Percentiles rank a stretch among this genome's conserved stretches.
These are phyloP conservation scores for Thermochaetoides thermophila DNA, from an alignment of 495 filamentous ascomycete genomes.

Conservation along the genomic window DNA sequence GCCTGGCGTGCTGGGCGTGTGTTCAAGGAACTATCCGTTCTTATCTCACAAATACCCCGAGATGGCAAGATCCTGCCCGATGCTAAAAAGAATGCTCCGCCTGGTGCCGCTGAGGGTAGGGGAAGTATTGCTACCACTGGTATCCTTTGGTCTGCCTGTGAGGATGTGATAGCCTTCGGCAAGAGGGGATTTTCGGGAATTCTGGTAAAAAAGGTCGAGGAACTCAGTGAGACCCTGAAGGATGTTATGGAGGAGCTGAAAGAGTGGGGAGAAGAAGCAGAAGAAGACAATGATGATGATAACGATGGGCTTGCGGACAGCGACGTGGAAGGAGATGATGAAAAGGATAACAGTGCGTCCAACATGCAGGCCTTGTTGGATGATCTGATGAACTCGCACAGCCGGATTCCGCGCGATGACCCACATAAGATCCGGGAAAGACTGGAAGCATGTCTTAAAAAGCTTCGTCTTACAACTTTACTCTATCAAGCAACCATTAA, in stretches of 20 bases:
- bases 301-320: conserved; percentile 20
- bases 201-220: conserved; percentile 44
- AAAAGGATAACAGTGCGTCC: conserved; percentile 4
- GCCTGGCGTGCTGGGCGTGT: conserved; percentile 30
- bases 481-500: conserved; percentile 48
- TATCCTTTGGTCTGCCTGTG: conserved; percentile 57
- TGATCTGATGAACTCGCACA: conserved; percentile 39
- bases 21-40: conserved; percentile 28
- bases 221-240: conserved; percentile 54
- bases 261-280: conserved; percentile 63
- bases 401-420: conserved; percentile 39
- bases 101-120: conserved; percentile 21
- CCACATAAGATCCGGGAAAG: conserved; percentile 38
- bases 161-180: conserved; percentile 46
- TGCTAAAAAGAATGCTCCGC: conserved; percentile 27
- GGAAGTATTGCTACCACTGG: conserved; percentile 46
- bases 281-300: conserved; percentile 29
- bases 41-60: conserved; percentile 31
- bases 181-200: conserved; percentile 50
- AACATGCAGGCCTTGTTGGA: conserved; percentile 34
- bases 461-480: conserved; percentile 40
- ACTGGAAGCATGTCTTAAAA: conserved; percentile 40
- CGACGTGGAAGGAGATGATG: conserved; percentile 21
- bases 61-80: conserved; percentile 30
- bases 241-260: conserved; percentile 75